Evolutionary conservation across 129 eudicot genomes (phyloP), one percentile per base, ranked within the genome.

Genomic region (Arctium minus): DNA sequence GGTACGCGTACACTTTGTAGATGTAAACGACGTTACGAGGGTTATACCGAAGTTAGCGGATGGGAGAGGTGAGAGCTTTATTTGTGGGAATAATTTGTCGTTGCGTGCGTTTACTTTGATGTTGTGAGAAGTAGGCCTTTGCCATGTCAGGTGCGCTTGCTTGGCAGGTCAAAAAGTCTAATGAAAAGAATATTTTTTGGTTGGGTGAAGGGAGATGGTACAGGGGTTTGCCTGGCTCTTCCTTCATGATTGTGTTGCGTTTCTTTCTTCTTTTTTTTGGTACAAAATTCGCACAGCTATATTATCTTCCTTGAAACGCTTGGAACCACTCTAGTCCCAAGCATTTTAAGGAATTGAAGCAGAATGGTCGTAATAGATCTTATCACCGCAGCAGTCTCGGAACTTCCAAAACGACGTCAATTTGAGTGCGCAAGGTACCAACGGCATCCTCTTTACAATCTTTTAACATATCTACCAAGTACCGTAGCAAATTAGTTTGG

Each of bases 91-190:
- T 6, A 37, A 17, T 15, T 35, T 31, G 27, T 11, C 11, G 22
- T 18, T 39, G 73, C 22, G 74, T 72, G 50, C 4, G 46, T 40
- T 40, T 18, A 60, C 8, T 74, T 9, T 67, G 32, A 29, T 73
- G 67, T 82, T 46, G 64, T 38, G 29, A 22, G 77, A 77, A 70
- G 80, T 74, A 70, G 85, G 69, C 85, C 85, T 82, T 74, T 82
- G 85, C 85, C 85, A 74, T 82, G 85, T 82, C 85, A 69, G 85
- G 85, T 82, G 85, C 80, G 85, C 85, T 82, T 76, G 85, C 85
- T 82, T 82, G 85, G 85, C 85, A 82, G 85, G 85, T 33, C 85
- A 82, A 82, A 5, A 68, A 11, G 56, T 69, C 80, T 82, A 81
- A 82, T 82, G 31, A 82, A 75, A 81, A 17, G 13, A 0, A 30